phyloP scores from a whole-genome alignment of 2,329 filamentous ascomycete genomes.

The Geoglossum cookeanum region DNA sequence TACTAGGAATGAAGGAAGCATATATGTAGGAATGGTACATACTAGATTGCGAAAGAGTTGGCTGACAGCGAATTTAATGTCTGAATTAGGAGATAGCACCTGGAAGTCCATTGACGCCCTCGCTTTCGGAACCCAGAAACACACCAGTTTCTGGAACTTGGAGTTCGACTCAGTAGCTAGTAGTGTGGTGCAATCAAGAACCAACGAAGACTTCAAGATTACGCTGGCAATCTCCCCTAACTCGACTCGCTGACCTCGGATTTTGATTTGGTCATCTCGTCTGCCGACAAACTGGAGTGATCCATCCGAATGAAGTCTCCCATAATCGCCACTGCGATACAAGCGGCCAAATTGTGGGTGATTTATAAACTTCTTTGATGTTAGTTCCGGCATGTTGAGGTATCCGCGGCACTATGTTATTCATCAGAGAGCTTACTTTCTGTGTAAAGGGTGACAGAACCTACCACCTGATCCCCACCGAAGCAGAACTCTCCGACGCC shows the following conservation, averaged over 20 bases:
- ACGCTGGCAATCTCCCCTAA: constrained; percentile 53
- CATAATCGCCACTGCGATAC: constrained; percentile 69
- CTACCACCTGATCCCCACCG: constrained; percentile 61
- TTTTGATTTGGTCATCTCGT: constrained; percentile 62
- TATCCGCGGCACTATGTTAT: constrained; percentile 39
- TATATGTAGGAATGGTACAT: constrained; percentile 47
- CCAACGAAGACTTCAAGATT: constrained; percentile 31
- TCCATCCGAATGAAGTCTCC: constrained; percentile 58
- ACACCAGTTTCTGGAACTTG: constrained; percentile 36
- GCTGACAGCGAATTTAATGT: constrained; percentile 16
- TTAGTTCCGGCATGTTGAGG: constrained; percentile 43
- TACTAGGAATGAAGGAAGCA: constrained; percentile 58
- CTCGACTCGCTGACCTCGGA: constrained; percentile 65
- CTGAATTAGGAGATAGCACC: constrained; percentile 13
- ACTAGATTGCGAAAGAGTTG: constrained; percentile 36
- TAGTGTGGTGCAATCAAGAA: constrained; percentile 45
- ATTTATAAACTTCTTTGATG: constrained; percentile 44
- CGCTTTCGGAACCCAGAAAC: constrained; percentile 40
- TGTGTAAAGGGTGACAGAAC: constrained; percentile 8
- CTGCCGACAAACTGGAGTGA: constrained; percentile 55
- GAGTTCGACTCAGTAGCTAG: constrained; percentile 27
- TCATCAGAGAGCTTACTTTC: neutral
- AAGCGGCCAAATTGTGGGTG: constrained; percentile 52
- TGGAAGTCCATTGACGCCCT: neutral
- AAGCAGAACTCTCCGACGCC: constrained; percentile 72